Base-by-base conservation (phyloP, 768 basidiomycete genomes). In the Krasilnikovozyma curviuscula region DNA sequence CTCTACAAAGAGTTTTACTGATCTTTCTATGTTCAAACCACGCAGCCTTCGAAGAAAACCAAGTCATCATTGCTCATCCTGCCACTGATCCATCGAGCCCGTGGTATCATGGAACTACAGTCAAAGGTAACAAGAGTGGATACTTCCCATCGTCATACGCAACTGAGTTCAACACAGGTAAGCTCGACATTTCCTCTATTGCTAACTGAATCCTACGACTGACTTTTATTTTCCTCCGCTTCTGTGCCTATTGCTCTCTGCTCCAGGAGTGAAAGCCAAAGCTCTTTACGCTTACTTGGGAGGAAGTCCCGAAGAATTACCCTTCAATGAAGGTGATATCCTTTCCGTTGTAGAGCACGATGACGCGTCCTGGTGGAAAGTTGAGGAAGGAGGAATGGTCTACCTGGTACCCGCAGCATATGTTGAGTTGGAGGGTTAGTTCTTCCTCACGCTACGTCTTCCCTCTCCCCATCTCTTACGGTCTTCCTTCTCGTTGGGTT, bases 281-380 rank as follows among this genome's bases (percentile, higher is more conserved):
- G 86, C 86, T 0, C 59, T 86, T 0, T 97, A 83, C 61, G 64
- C 78, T 0, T 97, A 95, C 59, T 65, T 69, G 5, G 78, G 76
- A 23, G 63, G 64, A 35, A 79, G 74, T 51, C 58, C 74, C 14
- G 88, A 95, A 55, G 88, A 95, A 61, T 69, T 89, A n/a, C 70
- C 82, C 1, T 83, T 95, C 61, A 66, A 66, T 7, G 85, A 85
- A 65, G 86, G 83, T 50, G 83, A 91, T 48, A 61, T 66, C 29
- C 66, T 95, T 32, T 69, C 70, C 7, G 76, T 98, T 54, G 72
- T 95, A 49, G 93, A 98, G 60, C 73, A 66, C 40, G 73, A 73
- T 46, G 93, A 95, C 56, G 71, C 68, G 44, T 82, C 83, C 57
- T 97, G 93, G 93, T 97, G 84, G 84, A 95, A 89, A 69, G 81